phyloP scores from a whole-genome alignment of 1,139 yeast genomes.

The Lodderomyces parapsilosis region DNA sequence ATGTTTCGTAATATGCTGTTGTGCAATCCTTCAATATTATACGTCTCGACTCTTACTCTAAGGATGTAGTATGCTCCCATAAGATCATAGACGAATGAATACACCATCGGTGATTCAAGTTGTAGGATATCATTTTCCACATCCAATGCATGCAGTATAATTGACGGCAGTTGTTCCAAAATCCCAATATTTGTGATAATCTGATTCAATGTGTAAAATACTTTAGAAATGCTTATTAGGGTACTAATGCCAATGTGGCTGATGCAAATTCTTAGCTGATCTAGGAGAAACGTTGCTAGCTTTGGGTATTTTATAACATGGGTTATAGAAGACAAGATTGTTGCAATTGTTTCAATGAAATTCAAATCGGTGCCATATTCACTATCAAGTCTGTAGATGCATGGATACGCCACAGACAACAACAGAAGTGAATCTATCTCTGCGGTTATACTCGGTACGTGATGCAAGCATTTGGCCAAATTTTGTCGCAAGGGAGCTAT shows the following conservation, averaged over 20 bases:
- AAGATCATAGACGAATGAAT: conserved; percentile 34
- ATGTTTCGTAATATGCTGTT: conserved; percentile 10
- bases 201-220: conserved; percentile 30
- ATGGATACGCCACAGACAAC: conserved; percentile 25
- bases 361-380: conserved; percentile 9
- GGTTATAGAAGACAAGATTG: conserved; percentile 22
- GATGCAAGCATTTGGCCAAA: conserved; percentile 35
- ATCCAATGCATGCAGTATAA: conserved; percentile 16
- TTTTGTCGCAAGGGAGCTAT: conserved; percentile 2
- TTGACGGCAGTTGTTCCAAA: conserved; percentile 10
- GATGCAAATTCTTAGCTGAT: conserved; percentile 8
- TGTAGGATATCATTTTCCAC: conserved; percentile 20
- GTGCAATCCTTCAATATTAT: conserved; percentile 7
- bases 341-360: conserved; percentile 15
- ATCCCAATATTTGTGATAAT: conserved; percentile 28
- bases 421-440: conserved; percentile 22
- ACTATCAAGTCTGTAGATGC: conserved; percentile 8
- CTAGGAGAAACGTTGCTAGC: conserved; percentile 6
- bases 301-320: conserved; percentile 24
- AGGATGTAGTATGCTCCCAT: conserved; percentile 30
- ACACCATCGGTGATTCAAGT: conserved; percentile 21
- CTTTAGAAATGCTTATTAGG: conserved; percentile 27
- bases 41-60: conserved; percentile 8
- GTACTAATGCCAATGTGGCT: conserved; percentile 7
- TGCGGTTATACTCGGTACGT: conserved; percentile 48